Evolutionary conservation across 75 land plant genomes (phyloP).

Genomic region (Ceratopteris richardii): DNA sequence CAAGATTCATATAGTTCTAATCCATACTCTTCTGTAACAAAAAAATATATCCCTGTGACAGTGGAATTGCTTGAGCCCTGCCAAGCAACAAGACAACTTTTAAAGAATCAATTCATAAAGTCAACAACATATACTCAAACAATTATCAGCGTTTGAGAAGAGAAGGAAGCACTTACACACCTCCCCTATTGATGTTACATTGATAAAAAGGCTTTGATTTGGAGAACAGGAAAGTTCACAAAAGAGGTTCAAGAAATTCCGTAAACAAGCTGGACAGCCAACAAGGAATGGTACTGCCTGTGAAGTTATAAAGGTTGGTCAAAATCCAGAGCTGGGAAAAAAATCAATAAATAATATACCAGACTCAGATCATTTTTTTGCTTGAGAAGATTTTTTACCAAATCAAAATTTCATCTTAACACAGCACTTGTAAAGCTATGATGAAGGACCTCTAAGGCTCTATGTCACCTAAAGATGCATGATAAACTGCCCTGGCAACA

Average conservation of each 20-base stretch:
- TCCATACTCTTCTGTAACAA: slow-evolving; percentile 60
- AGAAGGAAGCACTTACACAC: slow-evolving; percentile 25
- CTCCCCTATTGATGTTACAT: slow-evolving; percentile 62
- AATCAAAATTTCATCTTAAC: too few relatives aligned
- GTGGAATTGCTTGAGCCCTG: slow-evolving; percentile 49
- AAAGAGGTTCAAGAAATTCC: slow-evolving; percentile 83
- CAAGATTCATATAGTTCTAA: slow-evolving; percentile 70
- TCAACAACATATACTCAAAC: background rate
- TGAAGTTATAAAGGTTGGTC: too few relatives aligned
- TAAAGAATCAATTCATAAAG: background rate
- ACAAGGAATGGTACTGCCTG: slow-evolving; percentile 96
- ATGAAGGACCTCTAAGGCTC: too few relatives aligned
- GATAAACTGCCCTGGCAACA: too few relatives aligned
- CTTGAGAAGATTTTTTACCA: too few relatives aligned
- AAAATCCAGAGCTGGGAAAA: too few relatives aligned
- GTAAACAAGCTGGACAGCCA: slow-evolving; percentile 97
- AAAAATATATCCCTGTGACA: slow-evolving; percentile 72
- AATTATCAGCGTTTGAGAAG: background rate
- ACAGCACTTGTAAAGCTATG: too few relatives aligned
- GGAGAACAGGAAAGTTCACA: slow-evolving; percentile 97
- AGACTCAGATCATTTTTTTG: too few relatives aligned
- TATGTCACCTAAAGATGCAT: too few relatives aligned
- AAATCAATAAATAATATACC: too few relatives aligned
- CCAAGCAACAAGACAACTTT: background rate
- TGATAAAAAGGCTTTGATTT: slow-evolving; percentile 83